Evolutionary conservation across 2,329 filamentous ascomycete genomes (phyloP).

Genomic region (Hymenoscyphus fraxineus): DNA sequence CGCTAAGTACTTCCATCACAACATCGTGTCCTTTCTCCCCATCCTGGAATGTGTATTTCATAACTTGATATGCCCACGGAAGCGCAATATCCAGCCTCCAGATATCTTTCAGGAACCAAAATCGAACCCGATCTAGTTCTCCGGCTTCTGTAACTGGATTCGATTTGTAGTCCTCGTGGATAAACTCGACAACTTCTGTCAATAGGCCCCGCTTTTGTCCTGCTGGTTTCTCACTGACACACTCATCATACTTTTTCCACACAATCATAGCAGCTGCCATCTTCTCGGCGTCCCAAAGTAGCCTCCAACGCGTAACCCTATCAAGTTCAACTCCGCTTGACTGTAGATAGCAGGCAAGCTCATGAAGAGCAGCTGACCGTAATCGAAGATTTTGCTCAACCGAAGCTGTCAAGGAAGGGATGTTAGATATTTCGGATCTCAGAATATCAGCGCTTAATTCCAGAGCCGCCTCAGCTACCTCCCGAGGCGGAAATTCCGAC

Average conservation of each 20-base stretch:
- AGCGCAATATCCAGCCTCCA: constrained; percentile 70
- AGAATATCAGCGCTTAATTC: constrained; percentile 79
- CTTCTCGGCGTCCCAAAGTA: constrained; percentile 90
- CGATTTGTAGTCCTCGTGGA: constrained; percentile 73
- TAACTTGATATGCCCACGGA: constrained; percentile 73
- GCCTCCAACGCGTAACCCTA: constrained; percentile 66
- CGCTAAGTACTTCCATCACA: constrained; percentile 37
- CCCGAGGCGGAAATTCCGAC: constrained; percentile 61
- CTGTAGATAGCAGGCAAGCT: constrained; percentile 69
- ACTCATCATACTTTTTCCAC: constrained; percentile 76
- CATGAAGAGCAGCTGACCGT: constrained; percentile 68
- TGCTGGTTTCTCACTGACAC: constrained; percentile 54
- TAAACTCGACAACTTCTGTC: constrained; percentile 68
- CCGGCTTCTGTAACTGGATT: constrained; percentile 59
- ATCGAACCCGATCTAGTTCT: constrained; percentile 76
- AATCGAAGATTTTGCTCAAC: constrained; percentile 76
- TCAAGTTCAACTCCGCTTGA: constrained; percentile 64
- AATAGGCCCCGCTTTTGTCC: constrained; percentile 67
- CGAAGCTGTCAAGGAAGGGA: constrained; percentile 69
- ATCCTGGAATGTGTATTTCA: constrained; percentile 68
- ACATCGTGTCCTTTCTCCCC: constrained; percentile 52
- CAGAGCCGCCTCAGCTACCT: constrained; percentile 73
- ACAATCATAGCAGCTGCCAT: constrained; percentile 74
- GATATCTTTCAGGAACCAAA: constrained; percentile 80
- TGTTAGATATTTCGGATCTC: constrained; percentile 68